Conservation (phyloP, 2,329 filamentous ascomycete species). For the Daldinia sp. region DNA sequence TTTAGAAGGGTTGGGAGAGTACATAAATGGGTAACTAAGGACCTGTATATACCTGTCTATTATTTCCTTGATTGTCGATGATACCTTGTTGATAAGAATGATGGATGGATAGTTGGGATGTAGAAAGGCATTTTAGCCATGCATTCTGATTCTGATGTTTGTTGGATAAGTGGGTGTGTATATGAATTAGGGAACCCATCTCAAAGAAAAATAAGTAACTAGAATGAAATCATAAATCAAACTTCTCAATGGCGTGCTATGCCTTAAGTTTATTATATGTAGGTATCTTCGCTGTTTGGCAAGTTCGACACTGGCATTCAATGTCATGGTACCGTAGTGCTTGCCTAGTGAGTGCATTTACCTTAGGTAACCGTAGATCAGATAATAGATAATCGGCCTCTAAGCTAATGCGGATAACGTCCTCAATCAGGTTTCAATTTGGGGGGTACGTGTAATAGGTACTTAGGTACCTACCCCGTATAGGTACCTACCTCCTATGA, state of each 20-base stretch:
- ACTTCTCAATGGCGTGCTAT: not conserved
- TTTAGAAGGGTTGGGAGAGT: not conserved
- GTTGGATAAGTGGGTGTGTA: not conserved
- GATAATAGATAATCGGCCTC: not conserved
- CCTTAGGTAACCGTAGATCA: not conserved
- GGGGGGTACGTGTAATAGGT: not conserved
- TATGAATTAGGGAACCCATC: not conserved
- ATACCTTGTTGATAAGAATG: slow-evolving; percentile 28
- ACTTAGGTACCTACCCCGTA: not conserved
- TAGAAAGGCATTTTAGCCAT: not conserved
- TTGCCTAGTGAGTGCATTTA: too few relatives aligned
- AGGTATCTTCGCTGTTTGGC: too few relatives aligned
- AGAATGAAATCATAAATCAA: not conserved
- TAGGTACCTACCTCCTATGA: not conserved
- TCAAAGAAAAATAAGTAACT: not conserved
- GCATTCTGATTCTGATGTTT: not conserved
- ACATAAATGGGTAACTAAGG: not conserved
- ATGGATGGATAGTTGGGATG: slow-evolving; percentile 2
- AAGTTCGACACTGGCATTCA: too few relatives aligned
- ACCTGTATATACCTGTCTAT: slow-evolving; percentile 14
- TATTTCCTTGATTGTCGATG: slow-evolving; percentile 23
- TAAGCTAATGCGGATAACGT: not conserved
- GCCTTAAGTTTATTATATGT: too few relatives aligned
- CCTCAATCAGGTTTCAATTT: slow-evolving; percentile 5
- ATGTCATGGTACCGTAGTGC: too few relatives aligned